A percentile compares a stretch with the other conserved stretches of the same genome.
Conservation (phyloP, 768 basidiomycete genomes). For the Lepiota brunneoincarnata region DNA sequence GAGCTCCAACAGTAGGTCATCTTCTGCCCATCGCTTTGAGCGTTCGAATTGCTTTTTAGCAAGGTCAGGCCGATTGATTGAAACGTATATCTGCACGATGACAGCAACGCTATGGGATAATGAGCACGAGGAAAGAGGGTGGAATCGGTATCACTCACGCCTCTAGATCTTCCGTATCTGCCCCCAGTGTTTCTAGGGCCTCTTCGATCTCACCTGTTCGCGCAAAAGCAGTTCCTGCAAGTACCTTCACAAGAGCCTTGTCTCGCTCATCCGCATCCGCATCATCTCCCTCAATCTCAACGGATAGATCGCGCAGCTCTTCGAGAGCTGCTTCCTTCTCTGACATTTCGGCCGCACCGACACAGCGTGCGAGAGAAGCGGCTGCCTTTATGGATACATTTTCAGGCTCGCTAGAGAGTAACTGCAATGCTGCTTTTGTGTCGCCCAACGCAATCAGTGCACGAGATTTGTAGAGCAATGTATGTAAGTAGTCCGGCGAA, state of each 20-base stretch:
- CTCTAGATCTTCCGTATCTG: slow-evolving; percentile 77
- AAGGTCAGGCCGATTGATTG: slow-evolving; percentile 84
- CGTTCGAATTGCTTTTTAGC: slow-evolving; percentile 84
- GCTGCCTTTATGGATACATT: slow-evolving; percentile 71
- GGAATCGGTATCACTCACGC: slow-evolving; percentile 55
- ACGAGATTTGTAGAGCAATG: slow-evolving; percentile 76
- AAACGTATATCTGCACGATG: slow-evolving; percentile 83
- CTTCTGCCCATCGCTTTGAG: slow-evolving; percentile 84
- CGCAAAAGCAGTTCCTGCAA: slow-evolving; percentile 86
- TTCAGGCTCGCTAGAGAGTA: slow-evolving; percentile 57
- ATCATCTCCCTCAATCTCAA: slow-evolving; percentile 85
- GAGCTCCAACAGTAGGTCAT: slow-evolving; percentile 84
- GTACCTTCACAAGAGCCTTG: slow-evolving; percentile 69
- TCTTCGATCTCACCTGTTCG: slow-evolving; percentile 87
- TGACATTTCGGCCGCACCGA: slow-evolving; percentile 39
- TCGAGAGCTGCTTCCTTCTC: slow-evolving; percentile 66
- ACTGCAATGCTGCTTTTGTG: slow-evolving; percentile 48
- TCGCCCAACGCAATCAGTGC: slow-evolving; percentile 71
- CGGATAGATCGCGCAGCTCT: slow-evolving; percentile 77
- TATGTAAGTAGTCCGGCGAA: slow-evolving; percentile 62
- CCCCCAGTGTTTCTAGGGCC: slow-evolving; percentile 83
- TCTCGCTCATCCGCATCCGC: slow-evolving; percentile 64
- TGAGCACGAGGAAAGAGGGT: not conserved
- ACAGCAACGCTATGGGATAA: slow-evolving; percentile 61
- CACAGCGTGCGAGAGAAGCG: slow-evolving; percentile 69